Evolutionary conservation across 2,329 filamentous ascomycete genomes (phyloP).

Genomic region (Tolypocladium capitatum): DNA sequence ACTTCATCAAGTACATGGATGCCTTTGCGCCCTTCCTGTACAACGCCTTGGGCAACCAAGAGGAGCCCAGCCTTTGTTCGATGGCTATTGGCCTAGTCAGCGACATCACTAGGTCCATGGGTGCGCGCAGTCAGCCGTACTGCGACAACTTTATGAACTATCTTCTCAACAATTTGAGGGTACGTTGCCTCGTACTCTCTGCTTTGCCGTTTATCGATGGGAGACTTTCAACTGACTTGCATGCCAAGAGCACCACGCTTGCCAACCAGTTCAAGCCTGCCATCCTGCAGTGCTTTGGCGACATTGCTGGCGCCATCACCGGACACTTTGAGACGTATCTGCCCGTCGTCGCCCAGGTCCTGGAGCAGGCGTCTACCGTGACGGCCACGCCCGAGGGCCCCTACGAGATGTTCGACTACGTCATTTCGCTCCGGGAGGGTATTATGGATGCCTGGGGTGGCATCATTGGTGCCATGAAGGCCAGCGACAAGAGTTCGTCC

Average conservation of each 20-base stretch:
- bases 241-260: conserved; percentile 57
- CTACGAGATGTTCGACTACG: conserved; percentile 94
- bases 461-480: conserved; percentile 88
- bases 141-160: conserved; percentile 99
- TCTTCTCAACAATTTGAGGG: conserved; percentile 78
- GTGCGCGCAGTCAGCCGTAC: conserved; percentile 82
- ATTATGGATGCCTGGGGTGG: conserved; percentile 99
- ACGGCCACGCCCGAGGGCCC: conserved; percentile 66
- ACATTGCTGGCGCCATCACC: conserved; percentile 89
- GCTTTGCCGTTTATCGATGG: no score
- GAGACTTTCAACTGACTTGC: background rate
- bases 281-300: conserved; percentile 94
- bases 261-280: conserved; percentile 97
- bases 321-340: conserved; percentile 89
- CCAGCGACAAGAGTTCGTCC: conserved; percentile 59
- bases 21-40: conserved; percentile 85
- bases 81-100: conserved; percentile 97
- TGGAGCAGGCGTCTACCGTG: conserved; percentile 84
- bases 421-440: conserved; percentile 85
- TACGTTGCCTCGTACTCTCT: conserved; percentile 24
- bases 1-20: conserved; percentile 96
- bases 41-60: conserved; percentile 88
- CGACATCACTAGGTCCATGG: conserved; percentile 85
- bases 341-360: conserved; percentile 78
- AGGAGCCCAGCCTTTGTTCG: conserved; percentile 84